A percentile compares a stretch with the other conserved stretches of the same genome.
phyloP scores from a whole-genome alignment of 129 eudicot species.

The Scalesia atractyloides region DNA sequence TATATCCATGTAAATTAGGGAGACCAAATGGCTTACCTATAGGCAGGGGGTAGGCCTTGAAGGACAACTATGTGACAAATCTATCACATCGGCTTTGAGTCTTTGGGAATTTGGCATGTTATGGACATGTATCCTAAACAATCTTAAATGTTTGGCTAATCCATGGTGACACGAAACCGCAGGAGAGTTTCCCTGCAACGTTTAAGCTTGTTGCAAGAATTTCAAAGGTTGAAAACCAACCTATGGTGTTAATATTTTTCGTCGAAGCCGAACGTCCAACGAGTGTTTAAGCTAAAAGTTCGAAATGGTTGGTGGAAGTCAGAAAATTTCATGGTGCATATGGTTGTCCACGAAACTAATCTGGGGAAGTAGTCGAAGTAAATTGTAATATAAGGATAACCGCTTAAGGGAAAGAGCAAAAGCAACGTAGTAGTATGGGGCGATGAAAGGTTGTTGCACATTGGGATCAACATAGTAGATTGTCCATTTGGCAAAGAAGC shows the following conservation, averaged over 20 bases:
- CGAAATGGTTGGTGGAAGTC: neutral
- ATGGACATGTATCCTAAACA: no score
- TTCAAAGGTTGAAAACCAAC: neutral
- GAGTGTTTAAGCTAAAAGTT: neutral
- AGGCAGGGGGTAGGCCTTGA: no score
- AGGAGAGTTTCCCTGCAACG: no score
- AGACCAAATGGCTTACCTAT: no score
- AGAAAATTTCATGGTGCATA: neutral
- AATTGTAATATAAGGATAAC: neutral
- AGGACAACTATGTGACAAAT: no score
- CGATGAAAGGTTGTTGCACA: neutral
- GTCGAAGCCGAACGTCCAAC: neutral
- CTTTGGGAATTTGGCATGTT: no score
- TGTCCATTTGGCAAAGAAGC: no score
- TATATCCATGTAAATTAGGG: no score
- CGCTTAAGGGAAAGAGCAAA: neutral
- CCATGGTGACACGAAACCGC: neutral
- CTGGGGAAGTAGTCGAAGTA: neutral
- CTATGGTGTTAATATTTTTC: neutral
- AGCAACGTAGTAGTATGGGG: neutral
- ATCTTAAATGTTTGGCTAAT: no score
- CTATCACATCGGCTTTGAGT: no score
- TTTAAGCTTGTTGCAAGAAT: no score
- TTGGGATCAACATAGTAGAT: neutral
- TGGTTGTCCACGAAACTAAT: neutral